Evolutionary conservation across 768 basidiomycete genomes (phyloP).

Genomic region (Mycena latifolia): DNA sequence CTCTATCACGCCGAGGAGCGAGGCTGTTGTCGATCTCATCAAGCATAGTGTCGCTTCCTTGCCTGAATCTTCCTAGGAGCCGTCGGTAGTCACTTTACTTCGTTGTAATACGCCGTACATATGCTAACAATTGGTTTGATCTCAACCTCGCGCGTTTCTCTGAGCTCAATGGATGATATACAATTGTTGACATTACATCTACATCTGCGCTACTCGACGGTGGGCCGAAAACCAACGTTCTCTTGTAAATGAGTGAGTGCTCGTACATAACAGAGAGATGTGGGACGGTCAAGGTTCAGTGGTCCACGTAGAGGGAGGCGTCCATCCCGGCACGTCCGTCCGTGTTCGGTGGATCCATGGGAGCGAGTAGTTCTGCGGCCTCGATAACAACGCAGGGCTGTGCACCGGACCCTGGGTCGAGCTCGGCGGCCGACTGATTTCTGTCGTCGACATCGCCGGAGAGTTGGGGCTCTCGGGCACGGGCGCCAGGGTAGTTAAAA

Average conservation of each 20-base stretch:
- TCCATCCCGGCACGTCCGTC: background rate
- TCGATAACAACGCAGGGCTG: background rate
- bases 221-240: too few species aligned
- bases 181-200: too few species aligned
- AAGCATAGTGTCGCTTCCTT: conserved; percentile 53
- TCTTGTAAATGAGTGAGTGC: too few species aligned
- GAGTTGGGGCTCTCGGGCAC: conserved; percentile 16
- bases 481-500: conserved; percentile 25
- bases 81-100: too few species aligned
- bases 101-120: too few species aligned
- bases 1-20: conserved; percentile 24
- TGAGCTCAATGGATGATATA: too few species aligned
- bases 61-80: conserved; percentile 36
- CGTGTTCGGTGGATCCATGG: conserved; percentile 31
- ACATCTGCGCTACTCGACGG: too few species aligned
- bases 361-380: conserved; percentile 7
- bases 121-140: too few species aligned
- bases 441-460: background rate
- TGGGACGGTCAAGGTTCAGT: background rate
- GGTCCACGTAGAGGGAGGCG: background rate
- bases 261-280: too few species aligned
- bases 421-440: conserved; percentile 27
- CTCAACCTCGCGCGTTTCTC: too few species aligned
- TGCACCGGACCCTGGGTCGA: background rate
- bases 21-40: conserved; percentile 21